A percentile compares a stretch with the other conserved stretches of the same genome.
phyloP scores from a whole-genome alignment of 2,329 filamentous ascomycete species.

The Botryotinia calthae region DNA sequence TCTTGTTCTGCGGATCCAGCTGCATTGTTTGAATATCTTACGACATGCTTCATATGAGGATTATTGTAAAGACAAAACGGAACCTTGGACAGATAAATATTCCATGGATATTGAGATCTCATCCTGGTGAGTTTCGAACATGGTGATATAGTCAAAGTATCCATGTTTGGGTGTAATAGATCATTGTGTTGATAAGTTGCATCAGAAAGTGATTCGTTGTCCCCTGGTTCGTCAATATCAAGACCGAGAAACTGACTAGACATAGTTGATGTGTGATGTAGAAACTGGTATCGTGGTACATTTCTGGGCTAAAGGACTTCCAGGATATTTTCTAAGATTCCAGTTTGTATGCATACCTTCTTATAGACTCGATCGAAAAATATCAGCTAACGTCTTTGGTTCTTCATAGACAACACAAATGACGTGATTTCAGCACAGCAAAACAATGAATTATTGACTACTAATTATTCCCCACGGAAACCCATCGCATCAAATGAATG shows the following conservation, averaged over 20 bases:
- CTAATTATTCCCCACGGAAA: not conserved
- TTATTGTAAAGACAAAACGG: too few relatives aligned
- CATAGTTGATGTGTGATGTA: not conserved
- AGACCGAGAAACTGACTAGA: not conserved
- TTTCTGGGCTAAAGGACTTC: not conserved
- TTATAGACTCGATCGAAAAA: not conserved
- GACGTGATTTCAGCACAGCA: not conserved
- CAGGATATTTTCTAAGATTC: not conserved
- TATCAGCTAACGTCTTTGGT: too few relatives aligned
- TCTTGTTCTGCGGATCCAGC: not conserved
- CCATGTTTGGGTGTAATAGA: not conserved
- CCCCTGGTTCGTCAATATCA: not conserved
- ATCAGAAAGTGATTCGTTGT: not conserved
- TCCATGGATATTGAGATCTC: too few relatives aligned
- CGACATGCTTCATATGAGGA: not conserved
- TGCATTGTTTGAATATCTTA: not conserved
- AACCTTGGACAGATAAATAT: not conserved
- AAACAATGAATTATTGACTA: not conserved
- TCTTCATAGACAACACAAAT: not conserved
- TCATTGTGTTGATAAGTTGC: not conserved
- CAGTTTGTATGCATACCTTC: accelerated
- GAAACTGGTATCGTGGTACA: not conserved
- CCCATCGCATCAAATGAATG: not conserved
- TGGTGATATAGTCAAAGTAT: accelerated
- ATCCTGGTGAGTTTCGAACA: not conserved